A percentile compares a stretch with the other conserved stretches of the same genome.
Conservation (phyloP, 441 rosid species). For the Flueggea neowawraea region DNA sequence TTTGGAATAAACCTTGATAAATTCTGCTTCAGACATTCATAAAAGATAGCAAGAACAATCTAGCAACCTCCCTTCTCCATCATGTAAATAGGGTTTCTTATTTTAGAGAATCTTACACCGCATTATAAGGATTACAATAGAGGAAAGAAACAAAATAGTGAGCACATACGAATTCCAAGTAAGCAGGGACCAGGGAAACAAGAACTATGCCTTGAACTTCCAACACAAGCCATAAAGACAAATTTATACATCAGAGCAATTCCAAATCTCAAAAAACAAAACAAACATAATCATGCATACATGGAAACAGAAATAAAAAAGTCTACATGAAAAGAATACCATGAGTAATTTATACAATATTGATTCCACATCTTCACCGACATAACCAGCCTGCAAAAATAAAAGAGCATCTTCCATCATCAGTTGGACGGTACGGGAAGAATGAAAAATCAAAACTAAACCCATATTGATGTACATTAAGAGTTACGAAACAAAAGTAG, state of each 20-base stretch:
- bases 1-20: too few relatives aligned
- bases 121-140: background rate
- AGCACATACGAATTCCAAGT: background rate
- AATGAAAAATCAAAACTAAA: too few relatives aligned
- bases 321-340: slow-evolving; percentile 37
- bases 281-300: slow-evolving; percentile 7
- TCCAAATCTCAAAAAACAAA: background rate
- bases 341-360: slow-evolving; percentile 78
- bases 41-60: too few relatives aligned
- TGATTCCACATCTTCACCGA: slow-evolving; percentile 98
- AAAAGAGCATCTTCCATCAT: too few relatives aligned
- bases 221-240: background rate
- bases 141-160: background rate
- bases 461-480: too few relatives aligned
- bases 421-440: too few relatives aligned
- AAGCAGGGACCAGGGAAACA: background rate
- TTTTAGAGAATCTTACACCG: too few relatives aligned
- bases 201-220: background rate
- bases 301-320: background rate
- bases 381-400: slow-evolving; percentile 84
- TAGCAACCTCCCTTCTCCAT: too few relatives aligned
- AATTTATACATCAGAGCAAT: background rate
- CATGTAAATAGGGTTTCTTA: too few relatives aligned
- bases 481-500: too few relatives aligned
- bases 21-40: too few relatives aligned